Evolutionary conservation across 192 early-diverging fungal species (phyloP).

Genomic region (Backusella psychrophila): DNA sequence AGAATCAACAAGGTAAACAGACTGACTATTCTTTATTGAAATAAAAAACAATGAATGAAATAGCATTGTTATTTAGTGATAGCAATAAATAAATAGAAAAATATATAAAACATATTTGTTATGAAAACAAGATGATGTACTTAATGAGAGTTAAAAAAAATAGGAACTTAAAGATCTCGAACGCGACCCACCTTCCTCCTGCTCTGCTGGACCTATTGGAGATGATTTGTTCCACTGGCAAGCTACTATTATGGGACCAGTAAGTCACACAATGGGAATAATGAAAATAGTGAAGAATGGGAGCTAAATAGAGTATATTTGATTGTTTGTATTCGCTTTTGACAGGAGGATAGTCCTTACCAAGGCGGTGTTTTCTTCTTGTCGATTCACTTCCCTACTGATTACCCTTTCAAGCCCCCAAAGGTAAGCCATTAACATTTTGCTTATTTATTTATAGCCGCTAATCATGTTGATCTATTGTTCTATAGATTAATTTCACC

Average conservation of each 20-base stretch:
- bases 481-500: slow-evolving; percentile 84
- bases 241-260: slow-evolving; percentile 98
- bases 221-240: slow-evolving; percentile 97
- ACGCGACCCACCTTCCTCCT: slow-evolving; percentile 96
- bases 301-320: not conserved
- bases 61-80: not conserved
- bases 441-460: not conserved
- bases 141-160: not conserved
- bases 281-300: not conserved
- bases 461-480: not conserved
- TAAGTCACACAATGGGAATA: slow-evolving; percentile 39
- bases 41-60: not conserved
- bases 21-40: not conserved
- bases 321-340: not conserved
- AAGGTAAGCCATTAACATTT: slow-evolving; percentile 58
- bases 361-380: slow-evolving; percentile 96
- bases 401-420: slow-evolving; percentile 98
- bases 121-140: not conserved
- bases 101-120: not conserved
- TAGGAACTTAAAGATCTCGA: slow-evolving; percentile 95
- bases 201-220: slow-evolving; percentile 94
- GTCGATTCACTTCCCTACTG: slow-evolving; percentile 96
- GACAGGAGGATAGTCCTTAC: slow-evolving; percentile 89
- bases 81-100: not conserved
- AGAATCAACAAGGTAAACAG: slow-evolving; percentile 95